A percentile compares a stretch with the other conserved stretches of the same genome.
These are phyloP conservation scores for Amborella trichopoda DNA, from an alignment of 164 flowering plant genomes.

Conservation along the genomic window DNA sequence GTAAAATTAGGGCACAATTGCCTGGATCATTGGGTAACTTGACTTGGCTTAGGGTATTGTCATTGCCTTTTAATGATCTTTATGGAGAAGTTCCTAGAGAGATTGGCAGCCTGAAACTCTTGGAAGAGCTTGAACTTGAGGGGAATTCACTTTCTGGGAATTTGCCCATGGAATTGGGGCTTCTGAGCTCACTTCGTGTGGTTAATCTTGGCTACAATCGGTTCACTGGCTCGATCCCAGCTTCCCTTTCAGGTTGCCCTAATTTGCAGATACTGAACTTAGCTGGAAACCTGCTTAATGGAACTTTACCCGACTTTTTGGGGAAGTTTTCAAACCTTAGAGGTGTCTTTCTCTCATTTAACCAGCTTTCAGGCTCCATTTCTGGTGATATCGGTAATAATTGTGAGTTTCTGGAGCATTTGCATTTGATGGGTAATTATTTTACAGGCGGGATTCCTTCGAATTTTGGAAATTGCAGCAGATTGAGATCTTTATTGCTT, in stretches of 20 bases:
- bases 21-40: slow-evolving; percentile 31
- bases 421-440: slow-evolving; percentile 60
- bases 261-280: not conserved
- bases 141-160: slow-evolving; percentile 44
- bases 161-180: slow-evolving; percentile 24
- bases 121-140: slow-evolving; percentile 60
- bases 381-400: slow-evolving; percentile 32
- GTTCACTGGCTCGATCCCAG: not conserved
- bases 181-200: slow-evolving; percentile 38
- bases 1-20: slow-evolving; percentile 32
- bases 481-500: slow-evolving; percentile 30
- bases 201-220: slow-evolving; percentile 14
- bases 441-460: slow-evolving; percentile 36
- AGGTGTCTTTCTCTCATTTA: slow-evolving; percentile 7
- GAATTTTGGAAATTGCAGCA: slow-evolving; percentile 42
- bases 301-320: not conserved
- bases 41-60: slow-evolving; percentile 46
- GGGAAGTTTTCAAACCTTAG: not conserved
- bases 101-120: slow-evolving; percentile 41
- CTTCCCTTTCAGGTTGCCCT: not conserved
- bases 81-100: slow-evolving; percentile 45
- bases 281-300: not conserved
- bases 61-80: slow-evolving; percentile 44
- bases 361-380: slow-evolving; percentile 39
- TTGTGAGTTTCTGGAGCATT: slow-evolving; percentile 46